Evolutionary conservation across 257 asterid species (phyloP), one percentile per base, ranked within the genome.

Genomic region (Solanum raphanifolium): DNA sequence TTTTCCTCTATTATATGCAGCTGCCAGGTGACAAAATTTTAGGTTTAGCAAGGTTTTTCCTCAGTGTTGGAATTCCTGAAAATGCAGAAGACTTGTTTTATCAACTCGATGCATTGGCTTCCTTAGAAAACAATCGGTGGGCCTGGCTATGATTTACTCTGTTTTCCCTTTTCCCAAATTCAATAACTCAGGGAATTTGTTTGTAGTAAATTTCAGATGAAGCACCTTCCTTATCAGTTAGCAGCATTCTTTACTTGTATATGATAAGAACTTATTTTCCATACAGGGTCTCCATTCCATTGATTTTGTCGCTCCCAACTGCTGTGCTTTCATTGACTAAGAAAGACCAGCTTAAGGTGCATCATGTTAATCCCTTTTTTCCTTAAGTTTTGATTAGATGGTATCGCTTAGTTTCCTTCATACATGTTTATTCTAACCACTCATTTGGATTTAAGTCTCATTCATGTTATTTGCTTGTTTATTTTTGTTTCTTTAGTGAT

Each of bases 31-130:
- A 97, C 31, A 95, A 95, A 88, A 83, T 95, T 78, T 89, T 92
- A 91, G 98, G 99, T 73, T 93, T 97, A 91, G 99, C 98, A 5
- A 95, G 94, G 87, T 94, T 95, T 88, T 95, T 97, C 89, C 99
- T 97, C 86, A 95, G 96, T 43, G 83, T 94, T 91, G 99, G 98
- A 91, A 87, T 92, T 90, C 99, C 99, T 23, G 98, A 98, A 66
- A 92, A 91, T 87, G 93, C 92, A 86, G 92, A 94, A 90, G 99
- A 95, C 91, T 85, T 97, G 90, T 95, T 89, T 91, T 87, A 94
- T 94, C 99, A 97, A 91, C 91, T 94, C 75, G 94, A 92, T 92
- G 98, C 99, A 69, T 89, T 95, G 92, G 94, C 92, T 86, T 93
- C 92, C 94, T 90, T 95, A 92, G 98, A 95, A 88, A 92, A 91